These are phyloP conservation scores for Cyberlindnera xylosilytica DNA, from an alignment of 805 yeast genomes.

Conservation along the genomic window DNA sequence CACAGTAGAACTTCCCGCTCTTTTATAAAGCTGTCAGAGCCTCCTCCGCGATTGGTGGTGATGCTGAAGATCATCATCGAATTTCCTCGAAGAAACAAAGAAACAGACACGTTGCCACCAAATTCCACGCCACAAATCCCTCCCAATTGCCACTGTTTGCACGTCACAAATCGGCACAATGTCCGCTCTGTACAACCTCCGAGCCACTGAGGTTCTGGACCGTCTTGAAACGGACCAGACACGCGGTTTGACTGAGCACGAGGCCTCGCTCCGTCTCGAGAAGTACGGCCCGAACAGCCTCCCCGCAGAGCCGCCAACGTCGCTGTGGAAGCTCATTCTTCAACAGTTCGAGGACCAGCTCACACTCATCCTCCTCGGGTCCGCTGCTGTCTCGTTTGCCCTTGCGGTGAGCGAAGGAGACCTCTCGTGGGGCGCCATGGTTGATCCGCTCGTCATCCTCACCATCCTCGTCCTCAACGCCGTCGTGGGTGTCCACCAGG, in stretches of 20 bases:
- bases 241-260: constrained; percentile 17
- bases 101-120: too few relatives aligned
- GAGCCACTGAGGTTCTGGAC: too few relatives aligned
- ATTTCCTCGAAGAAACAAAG: too few relatives aligned
- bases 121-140: too few relatives aligned
- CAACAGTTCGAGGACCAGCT: constrained; percentile 36
- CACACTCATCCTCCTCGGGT: constrained; percentile 32
- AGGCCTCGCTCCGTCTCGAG: constrained; percentile 16
- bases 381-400: constrained; percentile 33
- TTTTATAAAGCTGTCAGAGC: too few relatives aligned
- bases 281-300: constrained; percentile 27
- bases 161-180: too few relatives aligned
- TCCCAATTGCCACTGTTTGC: too few relatives aligned
- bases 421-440: constrained; percentile 31
- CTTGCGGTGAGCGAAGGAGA: constrained; percentile 31
- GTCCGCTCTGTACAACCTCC: too few relatives aligned
- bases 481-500: constrained; percentile 48
- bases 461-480: constrained; percentile 45
- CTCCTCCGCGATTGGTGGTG: too few relatives aligned
- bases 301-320: constrained; percentile 36
- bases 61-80: too few relatives aligned
- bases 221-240: constrained; percentile 13
- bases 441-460: constrained; percentile 41
- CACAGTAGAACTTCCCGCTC: too few relatives aligned
- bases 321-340: constrained; percentile 32